phyloP scores from a whole-genome alignment of 805 yeast genomes.

The Zygosaccharomyces siamensis region DNA sequence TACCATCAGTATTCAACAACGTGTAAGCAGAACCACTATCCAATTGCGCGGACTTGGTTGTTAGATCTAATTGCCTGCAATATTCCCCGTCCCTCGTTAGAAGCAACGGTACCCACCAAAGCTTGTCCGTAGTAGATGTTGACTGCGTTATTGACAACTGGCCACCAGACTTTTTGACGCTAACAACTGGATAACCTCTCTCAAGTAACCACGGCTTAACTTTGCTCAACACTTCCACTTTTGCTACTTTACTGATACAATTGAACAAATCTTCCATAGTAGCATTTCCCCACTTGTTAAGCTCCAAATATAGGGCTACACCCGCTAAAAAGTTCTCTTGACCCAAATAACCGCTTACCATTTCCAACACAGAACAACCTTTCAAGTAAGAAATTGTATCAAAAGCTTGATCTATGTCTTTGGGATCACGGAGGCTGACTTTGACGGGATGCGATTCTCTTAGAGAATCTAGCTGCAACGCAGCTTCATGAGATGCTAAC shows the following conservation, averaged over 20 bases:
- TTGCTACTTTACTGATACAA: conserved; percentile 57
- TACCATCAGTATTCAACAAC: conserved; percentile 47
- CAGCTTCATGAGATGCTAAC: conserved; percentile 36
- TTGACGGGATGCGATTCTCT: conserved; percentile 74
- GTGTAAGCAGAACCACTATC: conserved; percentile 16
- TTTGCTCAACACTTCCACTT: conserved; percentile 51
- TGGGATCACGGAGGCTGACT: conserved; percentile 73
- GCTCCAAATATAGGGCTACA: conserved; percentile 61
- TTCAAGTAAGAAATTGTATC: conserved; percentile 77
- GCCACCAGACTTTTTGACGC: conserved; percentile 39
- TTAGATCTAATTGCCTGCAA: not conserved
- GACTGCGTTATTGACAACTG: conserved; percentile 32
- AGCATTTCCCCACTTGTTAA: conserved; percentile 64
- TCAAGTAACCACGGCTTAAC: conserved; percentile 71
- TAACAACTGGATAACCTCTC: conserved; percentile 68
- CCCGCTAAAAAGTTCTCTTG: conserved; percentile 66
- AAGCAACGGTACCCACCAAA: conserved; percentile 57
- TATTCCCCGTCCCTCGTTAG: conserved; percentile 5
- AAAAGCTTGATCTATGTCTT: conserved; percentile 76
- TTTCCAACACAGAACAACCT: conserved; percentile 73
- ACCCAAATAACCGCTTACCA: conserved; percentile 71
- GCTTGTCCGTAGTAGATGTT: not conserved
- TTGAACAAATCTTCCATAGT: conserved; percentile 70
- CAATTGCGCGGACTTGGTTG: conserved; percentile 15
- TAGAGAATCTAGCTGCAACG: conserved; percentile 51